A percentile compares a stretch with the other conserved stretches of the same genome.
These are phyloP conservation scores for Thuidium tamariscinum DNA, from an alignment of 225 moss, liverwort and hornwort species.

Conservation along the genomic window DNA sequence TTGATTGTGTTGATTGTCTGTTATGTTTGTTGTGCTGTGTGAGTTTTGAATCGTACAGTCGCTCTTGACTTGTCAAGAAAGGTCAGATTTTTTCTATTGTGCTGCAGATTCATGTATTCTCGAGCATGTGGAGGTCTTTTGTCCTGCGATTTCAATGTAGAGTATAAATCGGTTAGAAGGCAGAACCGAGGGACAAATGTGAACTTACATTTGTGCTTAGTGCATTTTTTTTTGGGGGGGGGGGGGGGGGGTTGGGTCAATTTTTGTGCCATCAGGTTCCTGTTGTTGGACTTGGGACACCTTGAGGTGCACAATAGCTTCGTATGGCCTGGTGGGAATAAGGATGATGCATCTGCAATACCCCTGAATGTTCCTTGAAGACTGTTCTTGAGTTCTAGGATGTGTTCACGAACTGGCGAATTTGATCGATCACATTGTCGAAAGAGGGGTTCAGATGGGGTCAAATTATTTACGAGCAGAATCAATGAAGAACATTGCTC, in stretches of 20 bases:
- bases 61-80: background rate
- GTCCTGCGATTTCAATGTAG: background rate
- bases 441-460: background rate
- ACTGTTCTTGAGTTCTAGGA: background rate
- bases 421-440: background rate
- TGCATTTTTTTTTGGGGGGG: background rate
- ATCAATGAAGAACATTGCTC: background rate
- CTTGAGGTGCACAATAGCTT: background rate
- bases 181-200: background rate
- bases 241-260: too few species aligned
- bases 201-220: background rate
- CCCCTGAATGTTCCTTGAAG: background rate
- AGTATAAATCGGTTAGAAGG: background rate
- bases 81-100: background rate
- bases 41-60: background rate
- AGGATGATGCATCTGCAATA: background rate
- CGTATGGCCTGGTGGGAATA: background rate
- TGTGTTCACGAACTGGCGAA: rapidly evolving
- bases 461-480: background rate
- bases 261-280: background rate
- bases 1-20: background rate
- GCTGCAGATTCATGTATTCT: background rate
- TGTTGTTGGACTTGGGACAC: background rate
- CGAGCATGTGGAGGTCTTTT: background rate
- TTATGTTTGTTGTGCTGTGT: background rate